A percentile compares a stretch with the other conserved stretches of the same genome.
Conservation (phyloP, 768 basidiomycete species). For the Mycena crocata region DNA sequence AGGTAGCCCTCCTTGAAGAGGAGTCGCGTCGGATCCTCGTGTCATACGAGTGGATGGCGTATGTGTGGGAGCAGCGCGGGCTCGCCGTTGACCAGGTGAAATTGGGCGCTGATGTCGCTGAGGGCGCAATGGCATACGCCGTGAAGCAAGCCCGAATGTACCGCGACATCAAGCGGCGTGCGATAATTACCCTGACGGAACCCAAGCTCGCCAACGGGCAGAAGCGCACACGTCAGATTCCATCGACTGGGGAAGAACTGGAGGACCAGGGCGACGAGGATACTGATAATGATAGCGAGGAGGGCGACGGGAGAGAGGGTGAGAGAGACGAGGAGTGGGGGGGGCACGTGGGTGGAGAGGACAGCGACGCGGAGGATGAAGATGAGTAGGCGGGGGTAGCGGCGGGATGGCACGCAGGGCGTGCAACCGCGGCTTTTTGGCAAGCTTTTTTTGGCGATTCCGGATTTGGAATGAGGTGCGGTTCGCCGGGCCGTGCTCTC, state of each 20-base stretch:
- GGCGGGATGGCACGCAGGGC: too few relatives aligned
- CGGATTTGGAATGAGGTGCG: too few relatives aligned
- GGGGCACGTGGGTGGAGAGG: too few relatives aligned
- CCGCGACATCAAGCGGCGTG: neutral
- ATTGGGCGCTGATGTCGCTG: neutral
- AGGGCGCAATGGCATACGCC: slow-evolving; percentile 14
- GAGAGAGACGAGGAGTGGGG: neutral
- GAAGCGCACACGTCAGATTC: neutral
- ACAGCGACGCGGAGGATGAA: neutral
- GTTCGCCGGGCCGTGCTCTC: neutral
- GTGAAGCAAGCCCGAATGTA: neutral
- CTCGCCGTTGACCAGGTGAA: neutral
- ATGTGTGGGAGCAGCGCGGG: slow-evolving; percentile 12
- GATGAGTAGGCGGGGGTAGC: neutral
- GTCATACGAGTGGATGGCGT: slow-evolving; percentile 19
- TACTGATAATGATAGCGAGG: neutral
- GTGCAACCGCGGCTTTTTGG: too few relatives aligned
- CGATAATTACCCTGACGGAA: slow-evolving; percentile 1
- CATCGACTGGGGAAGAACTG: neutral
- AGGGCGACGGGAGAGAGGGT: neutral
- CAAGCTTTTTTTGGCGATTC: too few relatives aligned
- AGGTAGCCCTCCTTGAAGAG: slow-evolving; percentile 15
- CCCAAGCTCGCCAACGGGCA: neutral
- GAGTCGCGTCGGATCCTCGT: slow-evolving; percentile 1
- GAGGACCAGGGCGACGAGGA: neutral